These are phyloP conservation scores for Nannizziopsis arthrosporioides DNA, from an alignment of 2,329 filamentous ascomycete species.

Conservation along the genomic window DNA sequence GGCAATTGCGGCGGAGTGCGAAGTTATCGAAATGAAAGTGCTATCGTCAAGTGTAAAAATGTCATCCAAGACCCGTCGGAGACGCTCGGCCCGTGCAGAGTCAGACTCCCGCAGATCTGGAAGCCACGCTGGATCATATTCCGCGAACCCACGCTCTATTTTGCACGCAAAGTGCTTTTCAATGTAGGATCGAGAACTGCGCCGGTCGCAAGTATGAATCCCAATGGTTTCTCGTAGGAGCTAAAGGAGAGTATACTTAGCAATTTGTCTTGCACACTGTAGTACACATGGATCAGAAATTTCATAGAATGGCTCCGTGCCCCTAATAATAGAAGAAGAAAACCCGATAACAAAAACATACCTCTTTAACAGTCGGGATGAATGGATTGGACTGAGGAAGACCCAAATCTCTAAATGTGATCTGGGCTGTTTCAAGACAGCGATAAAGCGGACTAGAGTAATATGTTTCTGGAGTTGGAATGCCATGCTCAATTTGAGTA, in stretches of 20 bases:
- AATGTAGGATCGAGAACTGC: slow-evolving; percentile 41
- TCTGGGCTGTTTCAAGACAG: slow-evolving; percentile 46
- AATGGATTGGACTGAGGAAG: slow-evolving; percentile 40
- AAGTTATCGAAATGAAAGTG: slow-evolving; percentile 44
- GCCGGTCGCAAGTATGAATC: slow-evolving; percentile 50
- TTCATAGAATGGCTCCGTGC: too few relatives aligned
- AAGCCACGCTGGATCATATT: slow-evolving; percentile 45
- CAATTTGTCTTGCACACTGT: background rate
- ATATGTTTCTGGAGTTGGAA: slow-evolving; percentile 44
- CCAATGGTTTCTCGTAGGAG: slow-evolving; percentile 48
- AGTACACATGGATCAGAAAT: background rate
- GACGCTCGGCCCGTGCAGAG: slow-evolving; percentile 37
- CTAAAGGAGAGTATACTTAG: slow-evolving; percentile 15
- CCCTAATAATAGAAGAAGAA: too few relatives aligned
- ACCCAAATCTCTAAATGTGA: slow-evolving; percentile 41
- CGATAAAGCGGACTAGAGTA: slow-evolving; percentile 48
- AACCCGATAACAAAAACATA: slow-evolving; percentile 15
- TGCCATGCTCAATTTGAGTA: slow-evolving; percentile 35
- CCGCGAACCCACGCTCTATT: slow-evolving; percentile 44
- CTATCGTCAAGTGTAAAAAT: slow-evolving; percentile 40
- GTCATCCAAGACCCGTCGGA: slow-evolving; percentile 40
- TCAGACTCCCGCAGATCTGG: slow-evolving; percentile 39
- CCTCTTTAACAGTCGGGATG: slow-evolving; percentile 46
- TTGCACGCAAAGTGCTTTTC: slow-evolving; percentile 35
- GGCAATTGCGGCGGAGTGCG: slow-evolving; percentile 48